Evolutionary conservation across 2,329 filamentous ascomycete species (phyloP), one percentile per base, ranked within the genome.

Genomic region (Fusarium abutilonis): DNA sequence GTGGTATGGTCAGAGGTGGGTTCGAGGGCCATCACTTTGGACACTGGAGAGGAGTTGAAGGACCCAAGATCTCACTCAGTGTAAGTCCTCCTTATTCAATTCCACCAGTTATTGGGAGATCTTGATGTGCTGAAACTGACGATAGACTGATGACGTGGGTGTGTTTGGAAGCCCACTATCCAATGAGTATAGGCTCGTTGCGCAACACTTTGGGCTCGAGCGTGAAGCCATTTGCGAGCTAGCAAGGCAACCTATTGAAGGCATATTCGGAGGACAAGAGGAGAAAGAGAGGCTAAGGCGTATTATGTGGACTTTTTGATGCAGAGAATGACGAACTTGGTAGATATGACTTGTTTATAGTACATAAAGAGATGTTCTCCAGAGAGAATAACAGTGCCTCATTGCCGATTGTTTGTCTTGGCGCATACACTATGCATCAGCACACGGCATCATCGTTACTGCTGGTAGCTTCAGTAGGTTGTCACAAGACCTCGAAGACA

Each of bases 121-220:
- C 5, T 14, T 5, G 8, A 4, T 9, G 29, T 40, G 15, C 56
- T 70, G 23, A 70, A 10, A 7, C 1, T 10, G 3, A 14, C 14
- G 38, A 5, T 58, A 93, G 89, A 95, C 91, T 2, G 92, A 95
- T 71, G 91, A 95, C 69, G 89, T 94, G 9, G 92, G 91, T 2
- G 86, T 95, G 19, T 95, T 95, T 69, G 88, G 88, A 45, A 93
- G 89, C 70, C 81, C 85, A 0, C 75, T 93, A 4, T 93, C 90
- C 1, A 88, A 92, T 65, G 92, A 96, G 73, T 94, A 93, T 74
- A 77, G 81, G 8, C 83, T 95, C 3, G 89, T 90, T 4, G 87
- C 89, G 1, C 75, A 87, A 64, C 86, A 93, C 71, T 95, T 95
- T 69, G 72, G 75, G 0, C 79, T 95, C 7, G 72, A 69, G 11